Conservation (phyloP, 1,284 basidiomycete genomes). For the Uromyces viciae-fabae region DNA sequence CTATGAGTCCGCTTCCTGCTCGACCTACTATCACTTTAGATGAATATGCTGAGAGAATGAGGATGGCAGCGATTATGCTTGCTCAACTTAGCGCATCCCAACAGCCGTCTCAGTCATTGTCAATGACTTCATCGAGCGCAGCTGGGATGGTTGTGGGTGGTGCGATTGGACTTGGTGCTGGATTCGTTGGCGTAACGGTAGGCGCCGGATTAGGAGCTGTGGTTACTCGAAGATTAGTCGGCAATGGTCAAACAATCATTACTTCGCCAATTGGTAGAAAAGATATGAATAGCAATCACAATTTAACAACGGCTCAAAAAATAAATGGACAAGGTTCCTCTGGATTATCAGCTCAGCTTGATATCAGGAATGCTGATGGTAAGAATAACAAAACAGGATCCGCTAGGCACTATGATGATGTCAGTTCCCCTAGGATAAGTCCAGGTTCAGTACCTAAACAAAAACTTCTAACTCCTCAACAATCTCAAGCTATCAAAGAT, state of each 20-base stretch:
- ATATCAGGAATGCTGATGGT: constrained; percentile 43
- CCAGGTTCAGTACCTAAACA: constrained; percentile 49
- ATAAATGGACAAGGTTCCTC: constrained; percentile 47
- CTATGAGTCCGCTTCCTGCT: constrained; percentile 48
- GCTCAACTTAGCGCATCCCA: constrained; percentile 84
- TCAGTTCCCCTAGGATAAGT: constrained; percentile 13
- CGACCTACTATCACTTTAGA: constrained; percentile 64
- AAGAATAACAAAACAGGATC: too few species aligned
- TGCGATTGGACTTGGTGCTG: constrained; percentile 51
- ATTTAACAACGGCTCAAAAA: neutral
- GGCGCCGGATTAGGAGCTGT: constrained; percentile 52
- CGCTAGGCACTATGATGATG: too few species aligned
- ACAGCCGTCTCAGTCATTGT: constrained; percentile 48
- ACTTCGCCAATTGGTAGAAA: constrained; percentile 43
- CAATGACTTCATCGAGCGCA: constrained; percentile 50
- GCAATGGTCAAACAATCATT: constrained; percentile 25
- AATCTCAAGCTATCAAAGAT: constrained; percentile 84
- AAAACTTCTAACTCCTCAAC: constrained; percentile 64
- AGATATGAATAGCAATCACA: constrained; percentile 4
- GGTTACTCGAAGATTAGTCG: constrained; percentile 40
- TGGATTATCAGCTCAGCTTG: constrained; percentile 47
- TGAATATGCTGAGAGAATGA: constrained; percentile 97
- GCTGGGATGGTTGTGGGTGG: constrained; percentile 52
- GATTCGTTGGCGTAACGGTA: constrained; percentile 51
- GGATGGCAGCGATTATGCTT: constrained; percentile 96